Percentiles rank a stretch among this genome's conserved stretches.
Evolutionary conservation across 768 basidiomycete species (phyloP).

Genomic region (Panus rudis): DNA sequence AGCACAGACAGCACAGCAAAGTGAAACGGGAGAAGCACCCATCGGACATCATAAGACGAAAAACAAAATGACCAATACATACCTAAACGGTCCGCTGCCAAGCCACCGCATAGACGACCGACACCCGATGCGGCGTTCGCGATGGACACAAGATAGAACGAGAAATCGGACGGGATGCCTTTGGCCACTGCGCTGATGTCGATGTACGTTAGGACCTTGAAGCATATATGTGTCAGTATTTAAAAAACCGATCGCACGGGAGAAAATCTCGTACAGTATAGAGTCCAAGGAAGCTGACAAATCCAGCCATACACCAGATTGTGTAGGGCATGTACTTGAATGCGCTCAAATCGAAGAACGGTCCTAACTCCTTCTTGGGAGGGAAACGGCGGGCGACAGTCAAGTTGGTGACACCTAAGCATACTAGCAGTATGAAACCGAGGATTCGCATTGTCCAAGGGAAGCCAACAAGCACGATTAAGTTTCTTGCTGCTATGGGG

Average conservation of each 20-base stretch:
- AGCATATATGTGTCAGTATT: no score
- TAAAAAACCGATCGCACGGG: no score
- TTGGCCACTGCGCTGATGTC: constrained; percentile 44
- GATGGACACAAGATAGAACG: constrained; percentile 62
- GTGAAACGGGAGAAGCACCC: no score
- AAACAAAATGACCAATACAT: constrained; percentile 5
- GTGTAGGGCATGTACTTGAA: constrained; percentile 48
- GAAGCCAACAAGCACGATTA: constrained; percentile 58
- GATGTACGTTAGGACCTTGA: constrained; percentile 58
- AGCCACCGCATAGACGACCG: constrained; percentile 51
- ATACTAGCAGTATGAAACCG: constrained; percentile 51
- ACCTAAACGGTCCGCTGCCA: constrained; percentile 50
- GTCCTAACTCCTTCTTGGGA: constrained; percentile 44
- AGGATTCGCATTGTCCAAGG: constrained; percentile 70
- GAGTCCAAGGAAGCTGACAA: constrained; percentile 57
- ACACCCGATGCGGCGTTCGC: constrained; percentile 61
- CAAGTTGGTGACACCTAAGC: constrained; percentile 49
- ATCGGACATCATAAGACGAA: neutral
- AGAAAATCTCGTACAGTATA: constrained; percentile 45
- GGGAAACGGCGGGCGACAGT: constrained; percentile 40
- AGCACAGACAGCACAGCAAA: neutral
- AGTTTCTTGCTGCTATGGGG: constrained; percentile 52
- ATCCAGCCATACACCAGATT: constrained; percentile 50
- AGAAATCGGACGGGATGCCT: constrained; percentile 42
- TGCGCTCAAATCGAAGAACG: constrained; percentile 53